Base-by-base conservation (phyloP, 1,139 yeast genomes). In the Yamadazyma triangularis region DNA sequence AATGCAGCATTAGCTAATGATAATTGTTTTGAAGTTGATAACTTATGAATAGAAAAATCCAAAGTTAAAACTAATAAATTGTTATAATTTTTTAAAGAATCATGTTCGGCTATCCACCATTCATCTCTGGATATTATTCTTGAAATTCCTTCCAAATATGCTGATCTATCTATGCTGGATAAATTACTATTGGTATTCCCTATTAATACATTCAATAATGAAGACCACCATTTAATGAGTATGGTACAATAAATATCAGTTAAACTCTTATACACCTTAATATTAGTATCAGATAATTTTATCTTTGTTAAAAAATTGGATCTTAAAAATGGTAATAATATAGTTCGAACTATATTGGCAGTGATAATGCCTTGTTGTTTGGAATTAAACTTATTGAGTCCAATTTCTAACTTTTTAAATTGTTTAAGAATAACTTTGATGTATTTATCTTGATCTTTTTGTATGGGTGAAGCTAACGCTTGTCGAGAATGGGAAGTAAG, bases 131-230 rank as follows among this genome's bases (percentile, higher is more conserved):
- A 60, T 27, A 83, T 50, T 8, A 86, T 65, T 26, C 89, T 63
- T 2, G 88, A 79, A 3, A 86, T 61, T 31, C 86, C 79, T 50
- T 86, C 95, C 34, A 81, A 59, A 49, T 79, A 83, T 9, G 87
- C 88, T 29, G 79, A 72, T 35, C 81, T 60, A 52, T 86, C 94
- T 2, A 61, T 50, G 14, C 42, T 41, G 13, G 49, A 41, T 3
- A 48, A 28, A 13, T 36, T 38, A 23, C 38, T 60, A 1, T 73
- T 53, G 31, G 57, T 20, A 13, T 37, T 33, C 20, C 32, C 41
- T 9, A 42, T 51, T 32, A 76, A 53, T 7, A 70, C 63, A 8
- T 54, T 51, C 13, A 83, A 52, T n/a, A 79, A 53, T 13, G 74
- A 66, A 8, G 58, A 48, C 91, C 91, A 83, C 93, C 93, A 83